Evolutionary conservation across 2,329 filamentous ascomycete genomes (phyloP), one percentile per base, ranked within the genome.

Genomic region (Pestalotiopsis sp.): DNA sequence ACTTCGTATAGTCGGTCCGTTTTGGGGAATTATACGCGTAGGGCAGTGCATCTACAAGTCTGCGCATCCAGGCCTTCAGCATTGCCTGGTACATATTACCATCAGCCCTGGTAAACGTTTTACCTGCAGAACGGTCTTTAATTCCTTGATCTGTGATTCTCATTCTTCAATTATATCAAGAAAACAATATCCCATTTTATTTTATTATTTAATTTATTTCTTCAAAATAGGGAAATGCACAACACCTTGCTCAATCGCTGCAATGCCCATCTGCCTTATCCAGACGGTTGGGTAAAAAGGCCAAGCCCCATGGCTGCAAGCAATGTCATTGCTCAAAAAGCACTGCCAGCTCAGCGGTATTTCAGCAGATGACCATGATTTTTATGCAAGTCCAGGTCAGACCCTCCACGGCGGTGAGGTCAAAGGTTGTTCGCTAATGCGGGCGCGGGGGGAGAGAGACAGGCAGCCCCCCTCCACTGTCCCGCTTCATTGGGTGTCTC

Each of bases 381-480:
- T 62, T 64, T 62, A 64, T 64, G 61, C 61, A 64, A 17, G 61
- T 64, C 61, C 61, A 64, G 25, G 40, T 64, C 61, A 64, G 61
- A 38, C 59, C 61, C 38, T 52, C 61, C 38, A 23, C 23, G 20
- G 61, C 61, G 61, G 61, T 64, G 61, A 64, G 40, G 14, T 45
- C 31, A 36, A 36, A 36, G 31, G 31, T 49, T 49, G n/a, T 14
- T 49, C 38, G 23, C 40, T 52, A 64, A 64, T 38, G 61, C 40
- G 61, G 61, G 61, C 40, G 61, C 17, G 38, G 61, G 40, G 41
- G 38, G 31, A 9, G 7, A 9, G 7, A 9, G 6, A n/a, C 14
- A n/a, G 45, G 45, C 45, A 52, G 6, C 20, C 40, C 61, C 23
- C 6, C 40, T 40, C 61, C 61, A 64, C 27, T 36, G 31, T 36